These are phyloP conservation scores for Triangularia verruculosa DNA, from an alignment of 2,329 filamentous ascomycete species.

Conservation along the genomic window DNA sequence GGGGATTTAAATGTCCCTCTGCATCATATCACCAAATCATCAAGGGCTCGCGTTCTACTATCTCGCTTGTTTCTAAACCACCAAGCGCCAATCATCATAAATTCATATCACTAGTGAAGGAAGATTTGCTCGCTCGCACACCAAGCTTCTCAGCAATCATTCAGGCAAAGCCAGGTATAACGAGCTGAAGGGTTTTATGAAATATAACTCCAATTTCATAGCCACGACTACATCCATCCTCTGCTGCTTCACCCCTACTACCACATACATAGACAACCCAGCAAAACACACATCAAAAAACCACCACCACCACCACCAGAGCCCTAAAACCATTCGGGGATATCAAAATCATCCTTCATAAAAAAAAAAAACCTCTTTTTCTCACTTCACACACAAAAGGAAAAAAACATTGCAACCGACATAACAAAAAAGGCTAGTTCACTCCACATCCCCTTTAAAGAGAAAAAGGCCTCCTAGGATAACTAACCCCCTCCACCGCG, in stretches of 20 bases:
- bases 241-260: not conserved
- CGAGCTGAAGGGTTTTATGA: too few relatives aligned
- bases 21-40: too few relatives aligned
- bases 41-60: too few relatives aligned
- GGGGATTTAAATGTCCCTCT: too few relatives aligned
- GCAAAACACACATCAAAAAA: not conserved
- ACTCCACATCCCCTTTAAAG: conserved; percentile 29
- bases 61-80: too few relatives aligned
- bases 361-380: not conserved
- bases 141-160: too few relatives aligned
- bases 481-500: conserved; percentile 81
- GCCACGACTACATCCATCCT: not conserved
- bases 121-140: too few relatives aligned
- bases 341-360: not conserved
- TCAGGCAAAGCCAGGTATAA: too few relatives aligned
- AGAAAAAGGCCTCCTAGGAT: conserved; percentile 67
- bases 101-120: too few relatives aligned
- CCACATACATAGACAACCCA: not conserved
- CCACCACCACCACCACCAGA: not conserved
- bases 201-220: not conserved
- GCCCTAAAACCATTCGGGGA: too few relatives aligned
- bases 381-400: not conserved
- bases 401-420: not conserved
- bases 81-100: too few relatives aligned
- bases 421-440: not conserved